Conservation (phyloP, 257 asterid species). For the Plantago ovata region DNA sequence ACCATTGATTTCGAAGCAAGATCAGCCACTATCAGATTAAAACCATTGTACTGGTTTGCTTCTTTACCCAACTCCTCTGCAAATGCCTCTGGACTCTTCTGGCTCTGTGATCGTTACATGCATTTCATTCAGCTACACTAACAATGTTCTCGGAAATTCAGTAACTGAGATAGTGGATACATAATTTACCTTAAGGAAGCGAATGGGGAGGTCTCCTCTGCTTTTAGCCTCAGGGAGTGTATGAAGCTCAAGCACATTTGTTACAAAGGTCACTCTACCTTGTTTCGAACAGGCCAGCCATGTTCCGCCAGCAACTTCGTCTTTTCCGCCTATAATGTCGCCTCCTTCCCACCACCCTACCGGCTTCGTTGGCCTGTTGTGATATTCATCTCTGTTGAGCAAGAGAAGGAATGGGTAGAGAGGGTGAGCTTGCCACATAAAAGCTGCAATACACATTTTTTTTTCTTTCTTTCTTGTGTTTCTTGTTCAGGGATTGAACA, state of each 20-base stretch:
- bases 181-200: slow-evolving; percentile 46
- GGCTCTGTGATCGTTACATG: slow-evolving; percentile 37
- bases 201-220: slow-evolving; percentile 62
- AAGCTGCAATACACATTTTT: slow-evolving; percentile 66
- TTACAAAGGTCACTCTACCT: slow-evolving; percentile 58
- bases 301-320: slow-evolving; percentile 69
- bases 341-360: slow-evolving; percentile 73
- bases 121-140: background rate
- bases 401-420: slow-evolving; percentile 58
- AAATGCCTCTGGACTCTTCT: slow-evolving; percentile 51
- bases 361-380: slow-evolving; percentile 63
- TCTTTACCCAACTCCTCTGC: slow-evolving; percentile 49
- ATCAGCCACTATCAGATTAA: slow-evolving; percentile 62
- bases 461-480: background rate
- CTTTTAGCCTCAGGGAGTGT: slow-evolving; percentile 49
- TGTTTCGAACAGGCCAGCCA: slow-evolving; percentile 68
- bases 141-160: too few relatives aligned
- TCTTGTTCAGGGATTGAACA: background rate
- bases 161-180: too few relatives aligned
- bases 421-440: slow-evolving; percentile 65
- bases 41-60: slow-evolving; percentile 60
- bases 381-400: slow-evolving; percentile 78
- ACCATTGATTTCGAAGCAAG: slow-evolving; percentile 45
- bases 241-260: slow-evolving; percentile 46
- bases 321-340: slow-evolving; percentile 63